Base-by-base conservation (phyloP, 2,329 filamentous ascomycete genomes). In the Microdochium nivale region DNA sequence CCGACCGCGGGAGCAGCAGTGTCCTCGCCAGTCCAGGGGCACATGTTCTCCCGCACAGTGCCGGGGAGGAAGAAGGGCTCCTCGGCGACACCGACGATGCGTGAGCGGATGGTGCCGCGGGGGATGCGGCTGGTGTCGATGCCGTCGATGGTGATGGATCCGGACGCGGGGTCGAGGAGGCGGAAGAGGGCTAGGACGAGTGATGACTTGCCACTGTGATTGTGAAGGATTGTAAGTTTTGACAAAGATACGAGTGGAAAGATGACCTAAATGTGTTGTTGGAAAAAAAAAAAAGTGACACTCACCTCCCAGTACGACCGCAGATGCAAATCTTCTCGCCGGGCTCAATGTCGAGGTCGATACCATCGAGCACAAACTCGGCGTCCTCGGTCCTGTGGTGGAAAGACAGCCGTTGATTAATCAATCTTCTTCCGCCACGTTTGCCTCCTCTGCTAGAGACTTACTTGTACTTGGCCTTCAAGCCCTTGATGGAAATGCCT, bases 381-480 rank as follows among this genome's bases (percentile, higher is more conserved):
- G 19, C 50, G 23, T 23, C 19, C 21, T 44, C 40, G 19, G 40
- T 16, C 19, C 40, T 44, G 21, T 30, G 11, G 27, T 11, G 5
- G 27, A 30, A 5, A 11, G 5, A 5, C 35, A 16, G 7, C 7
- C 16, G 13, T 40, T 40, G 5, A 7, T 40, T 4, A 16, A 19
- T 8, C n/a, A 40, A 40, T 8, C 35, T 7, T 40, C 19, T 23
- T 24, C 2, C 21, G 67, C 67, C 1, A 61, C n/a, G n/a, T n/a
- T n/a, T n/a, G n/a, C n/a, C n/a, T n/a, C n/a, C n/a, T n/a, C n/a
- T 54, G 1, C 63, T 62, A 1, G 54, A 59, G 2, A 67, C 54
- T 40, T 59, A 54, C 2, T 55, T 50, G 1, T 68, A 57, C 46
- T 63, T 58, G 5, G 70, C 62, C 33, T 52, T 50, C 40, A 44